These are phyloP conservation scores for Amoebophrya sp. DNA, from an alignment of 169 alveolate genomes.

Conservation along the genomic window DNA sequence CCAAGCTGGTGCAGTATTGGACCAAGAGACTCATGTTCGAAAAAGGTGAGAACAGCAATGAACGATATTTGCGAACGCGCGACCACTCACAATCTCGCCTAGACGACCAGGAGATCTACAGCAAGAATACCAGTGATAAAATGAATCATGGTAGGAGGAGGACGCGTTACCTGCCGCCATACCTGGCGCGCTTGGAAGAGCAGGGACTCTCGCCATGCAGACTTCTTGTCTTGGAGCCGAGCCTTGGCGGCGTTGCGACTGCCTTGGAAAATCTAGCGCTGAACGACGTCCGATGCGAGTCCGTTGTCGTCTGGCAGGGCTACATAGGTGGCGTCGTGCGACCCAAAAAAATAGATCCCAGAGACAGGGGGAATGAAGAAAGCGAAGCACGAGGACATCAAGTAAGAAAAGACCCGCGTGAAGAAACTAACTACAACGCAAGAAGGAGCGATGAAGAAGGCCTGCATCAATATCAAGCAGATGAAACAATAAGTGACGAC, in stretches of 20 bases:
- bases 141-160: too few relatives aligned
- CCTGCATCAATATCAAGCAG: neutral
- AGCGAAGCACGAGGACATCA: neutral
- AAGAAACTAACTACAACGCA: neutral
- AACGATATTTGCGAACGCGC: too few relatives aligned
- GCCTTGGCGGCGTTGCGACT: neutral
- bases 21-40: too few relatives aligned
- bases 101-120: too few relatives aligned
- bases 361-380: neutral
- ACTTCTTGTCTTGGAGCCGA: neutral
- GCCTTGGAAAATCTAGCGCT: neutral
- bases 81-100: too few relatives aligned
- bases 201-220: neutral
- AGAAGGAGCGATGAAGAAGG: neutral
- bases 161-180: too few relatives aligned
- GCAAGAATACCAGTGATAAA: too few relatives aligned
- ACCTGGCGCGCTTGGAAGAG: too few relatives aligned
- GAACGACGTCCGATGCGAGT: neutral
- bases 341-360: too few relatives aligned
- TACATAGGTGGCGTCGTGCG: neutral
- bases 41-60: too few relatives aligned
- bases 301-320: neutral
- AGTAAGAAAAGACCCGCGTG: neutral
- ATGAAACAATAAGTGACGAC: neutral
- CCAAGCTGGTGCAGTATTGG: too few relatives aligned